Conservation (phyloP, 1,284 basidiomycete species). For the Somion occarium region DNA sequence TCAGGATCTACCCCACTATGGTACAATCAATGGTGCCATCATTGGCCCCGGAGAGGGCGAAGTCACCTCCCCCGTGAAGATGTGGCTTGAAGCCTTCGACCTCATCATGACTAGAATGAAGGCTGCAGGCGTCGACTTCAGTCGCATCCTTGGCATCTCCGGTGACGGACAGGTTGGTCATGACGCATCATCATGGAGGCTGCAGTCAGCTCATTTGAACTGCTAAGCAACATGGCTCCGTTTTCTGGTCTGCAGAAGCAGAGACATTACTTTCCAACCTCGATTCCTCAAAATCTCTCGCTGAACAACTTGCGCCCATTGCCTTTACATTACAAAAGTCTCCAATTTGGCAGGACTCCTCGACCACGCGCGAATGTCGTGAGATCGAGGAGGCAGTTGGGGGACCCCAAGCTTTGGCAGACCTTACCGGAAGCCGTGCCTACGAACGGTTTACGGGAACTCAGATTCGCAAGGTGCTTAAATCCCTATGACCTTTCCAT, state of each 20-base stretch:
- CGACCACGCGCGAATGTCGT: conserved; percentile 72
- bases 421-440: conserved; percentile 78
- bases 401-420: conserved; percentile 66
- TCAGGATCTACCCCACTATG: conserved; percentile 69
- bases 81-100: conserved; percentile 86
- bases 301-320: conserved; percentile 47
- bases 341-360: conserved; percentile 93
- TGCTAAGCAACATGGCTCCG: conserved; percentile 83
- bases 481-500: conserved; percentile 2
- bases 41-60: conserved; percentile 63
- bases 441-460: conserved; percentile 88
- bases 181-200: background rate
- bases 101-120: conserved; percentile 70
- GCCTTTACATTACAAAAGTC: conserved; percentile 72
- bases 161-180: conserved; percentile 67
- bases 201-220: background rate
- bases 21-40: conserved; percentile 71
- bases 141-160: conserved; percentile 58
- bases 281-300: conserved; percentile 46
- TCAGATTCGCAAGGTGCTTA: conserved; percentile 72
- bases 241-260: conserved; percentile 75
- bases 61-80: conserved; percentile 75
- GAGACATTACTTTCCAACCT: conserved; percentile 50
- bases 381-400: conserved; percentile 65
- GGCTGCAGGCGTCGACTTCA: conserved; percentile 51